These are phyloP conservation scores for Podochytrium sp. DNA, from an alignment of 192 early-diverging fungal species.

Conservation along the genomic window DNA sequence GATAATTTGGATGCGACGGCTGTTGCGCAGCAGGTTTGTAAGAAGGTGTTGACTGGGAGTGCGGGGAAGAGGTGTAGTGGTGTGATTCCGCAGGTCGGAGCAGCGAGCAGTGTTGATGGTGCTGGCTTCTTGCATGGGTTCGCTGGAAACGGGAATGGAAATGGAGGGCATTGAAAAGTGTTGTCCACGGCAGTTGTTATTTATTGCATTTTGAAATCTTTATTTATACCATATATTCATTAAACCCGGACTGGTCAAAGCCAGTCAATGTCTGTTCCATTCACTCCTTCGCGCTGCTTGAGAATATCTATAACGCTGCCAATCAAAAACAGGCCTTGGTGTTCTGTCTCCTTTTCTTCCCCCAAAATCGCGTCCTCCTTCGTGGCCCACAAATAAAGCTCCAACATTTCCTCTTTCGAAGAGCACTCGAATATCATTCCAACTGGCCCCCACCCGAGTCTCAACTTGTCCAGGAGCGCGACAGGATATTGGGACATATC, in stretches of 20 bases:
- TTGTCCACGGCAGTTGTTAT: neutral
- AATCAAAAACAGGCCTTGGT: neutral
- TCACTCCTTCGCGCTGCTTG: neutral
- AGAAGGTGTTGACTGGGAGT: neutral
- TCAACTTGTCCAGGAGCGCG: neutral
- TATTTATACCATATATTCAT: neutral
- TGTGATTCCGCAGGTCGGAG: neutral
- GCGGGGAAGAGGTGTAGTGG: neutral
- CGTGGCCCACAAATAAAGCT: neutral
- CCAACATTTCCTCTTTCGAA: neutral
- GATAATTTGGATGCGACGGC: constrained; percentile 9
- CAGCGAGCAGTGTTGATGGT: neutral
- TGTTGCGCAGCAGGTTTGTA: constrained; percentile 6
- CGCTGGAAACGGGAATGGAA: neutral
- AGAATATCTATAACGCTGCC: constrained; percentile 8
- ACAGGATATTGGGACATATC: neutral
- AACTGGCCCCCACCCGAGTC: constrained; percentile 18
- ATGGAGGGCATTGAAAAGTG: neutral
- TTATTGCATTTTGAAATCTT: neutral
- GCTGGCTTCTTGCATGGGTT: neutral
- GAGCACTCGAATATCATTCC: constrained; percentile 18
- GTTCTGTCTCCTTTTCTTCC: neutral
- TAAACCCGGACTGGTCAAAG: neutral
- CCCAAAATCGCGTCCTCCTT: neutral
- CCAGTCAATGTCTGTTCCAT: constrained; percentile 1